Evolutionary conservation across 106 monocot species (phyloP).

Genomic region (Phalaenopsis aphrodite): DNA sequence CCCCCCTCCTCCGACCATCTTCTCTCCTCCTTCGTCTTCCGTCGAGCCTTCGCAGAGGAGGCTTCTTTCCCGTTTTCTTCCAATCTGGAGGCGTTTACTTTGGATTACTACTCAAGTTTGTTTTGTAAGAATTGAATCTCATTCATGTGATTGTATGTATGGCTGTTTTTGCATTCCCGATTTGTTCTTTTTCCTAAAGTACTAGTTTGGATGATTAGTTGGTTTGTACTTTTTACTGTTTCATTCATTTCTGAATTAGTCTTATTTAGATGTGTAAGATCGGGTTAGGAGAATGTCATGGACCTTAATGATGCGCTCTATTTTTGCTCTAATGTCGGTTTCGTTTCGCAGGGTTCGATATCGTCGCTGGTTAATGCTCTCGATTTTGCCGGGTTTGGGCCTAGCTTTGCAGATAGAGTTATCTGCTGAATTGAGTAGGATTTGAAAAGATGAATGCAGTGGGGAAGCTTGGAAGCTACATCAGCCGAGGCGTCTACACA

Average conservation of each 20-base stretch:
- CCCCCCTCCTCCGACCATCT: not conserved
- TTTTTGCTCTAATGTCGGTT: not conserved
- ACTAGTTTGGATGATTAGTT: not conserved
- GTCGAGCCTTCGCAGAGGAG: not conserved
- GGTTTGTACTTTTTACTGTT: not conserved
- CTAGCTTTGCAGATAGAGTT: not conserved
- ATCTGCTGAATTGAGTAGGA: not conserved
- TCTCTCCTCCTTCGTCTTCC: not conserved
- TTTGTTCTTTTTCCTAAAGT: not conserved
- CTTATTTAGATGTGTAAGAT: not conserved
- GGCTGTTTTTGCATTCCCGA: not conserved
- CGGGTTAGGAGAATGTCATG: not conserved
- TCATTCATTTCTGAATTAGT: not conserved
- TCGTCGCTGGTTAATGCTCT: not conserved
- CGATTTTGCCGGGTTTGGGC: not conserved
- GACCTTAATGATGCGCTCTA: not conserved
- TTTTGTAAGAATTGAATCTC: not conserved
- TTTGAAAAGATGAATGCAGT: constrained; percentile 59
- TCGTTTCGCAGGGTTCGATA: not conserved
- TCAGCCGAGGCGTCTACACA: constrained; percentile 53
- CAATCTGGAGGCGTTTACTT: not conserved
- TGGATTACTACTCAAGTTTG: not conserved
- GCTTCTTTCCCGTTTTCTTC: not conserved
- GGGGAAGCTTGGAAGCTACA: constrained; percentile 56
- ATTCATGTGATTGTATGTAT: not conserved